These are phyloP conservation scores for Esteya vermicola DNA, from an alignment of 2,329 filamentous ascomycete species.

Conservation along the genomic window DNA sequence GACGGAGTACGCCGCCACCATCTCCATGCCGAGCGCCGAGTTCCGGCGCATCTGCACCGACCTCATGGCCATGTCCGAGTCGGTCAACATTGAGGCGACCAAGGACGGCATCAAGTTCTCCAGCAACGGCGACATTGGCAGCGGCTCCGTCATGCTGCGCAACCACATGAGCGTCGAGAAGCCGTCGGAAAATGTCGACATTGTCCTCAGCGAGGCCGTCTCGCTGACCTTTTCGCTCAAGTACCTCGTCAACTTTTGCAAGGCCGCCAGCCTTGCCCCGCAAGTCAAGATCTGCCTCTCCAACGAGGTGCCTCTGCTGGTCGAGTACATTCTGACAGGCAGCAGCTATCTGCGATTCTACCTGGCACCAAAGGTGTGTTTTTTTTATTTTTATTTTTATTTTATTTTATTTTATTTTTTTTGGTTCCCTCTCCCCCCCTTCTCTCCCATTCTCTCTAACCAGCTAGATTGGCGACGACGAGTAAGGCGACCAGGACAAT, in stretches of 20 bases:
- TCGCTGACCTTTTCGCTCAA: constrained; percentile 95
- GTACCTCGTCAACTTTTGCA: constrained; percentile 99
- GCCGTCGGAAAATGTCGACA: constrained; percentile 70
- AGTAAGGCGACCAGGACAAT: constrained; percentile 13
- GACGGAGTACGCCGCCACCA: constrained; percentile 91
- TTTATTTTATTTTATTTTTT: background rate
- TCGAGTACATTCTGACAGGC: constrained; percentile 73
- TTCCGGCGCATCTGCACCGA: constrained; percentile 94
- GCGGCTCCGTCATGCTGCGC: constrained; percentile 82
- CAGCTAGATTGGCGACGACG: constrained; percentile 23
- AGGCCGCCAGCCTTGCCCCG: constrained; percentile 71
- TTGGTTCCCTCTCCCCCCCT: background rate
- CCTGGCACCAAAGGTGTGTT: constrained; percentile 82
- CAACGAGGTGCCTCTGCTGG: constrained; percentile 87
- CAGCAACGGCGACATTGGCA: constrained; percentile 89
- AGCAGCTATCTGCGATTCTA: constrained; percentile 94
- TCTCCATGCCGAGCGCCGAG: constrained; percentile 76
- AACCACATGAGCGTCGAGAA: constrained; percentile 84
- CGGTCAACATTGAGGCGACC: constrained; percentile 86
- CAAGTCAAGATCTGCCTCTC: constrained; percentile 88
- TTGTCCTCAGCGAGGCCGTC: constrained; percentile 84
- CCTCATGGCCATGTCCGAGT: constrained; percentile 83
- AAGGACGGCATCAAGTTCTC: constrained; percentile 97
- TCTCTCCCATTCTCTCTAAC: constrained; percentile 9
- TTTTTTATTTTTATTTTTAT: background rate